A percentile compares a stretch with the other conserved stretches of the same genome.
Conservation (phyloP, 179 eudicot species). For the Actinidia polygama region DNA sequence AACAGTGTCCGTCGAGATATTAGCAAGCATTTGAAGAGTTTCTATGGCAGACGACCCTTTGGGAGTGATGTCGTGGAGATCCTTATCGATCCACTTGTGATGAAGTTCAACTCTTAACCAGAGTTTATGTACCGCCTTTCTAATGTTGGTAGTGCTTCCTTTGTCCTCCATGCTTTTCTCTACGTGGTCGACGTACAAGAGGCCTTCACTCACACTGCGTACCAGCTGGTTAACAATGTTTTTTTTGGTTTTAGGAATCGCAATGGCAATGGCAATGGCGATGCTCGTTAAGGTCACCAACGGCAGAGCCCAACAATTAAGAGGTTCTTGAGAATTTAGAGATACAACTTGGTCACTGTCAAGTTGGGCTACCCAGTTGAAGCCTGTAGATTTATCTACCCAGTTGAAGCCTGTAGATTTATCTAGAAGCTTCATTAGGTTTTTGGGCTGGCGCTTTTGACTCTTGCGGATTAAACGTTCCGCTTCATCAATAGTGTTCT, state of each 20-base stretch:
- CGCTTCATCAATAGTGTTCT: background rate
- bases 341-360: constrained; percentile 20
- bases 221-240: constrained; percentile 9
- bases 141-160: background rate
- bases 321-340: constrained; percentile 11
- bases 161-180: constrained; percentile 1
- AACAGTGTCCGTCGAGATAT: background rate
- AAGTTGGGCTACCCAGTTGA: constrained; percentile 27
- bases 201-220: constrained; percentile 22
- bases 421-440: constrained; percentile 22
- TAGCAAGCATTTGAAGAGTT: background rate
- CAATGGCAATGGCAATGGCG: constrained; percentile 35
- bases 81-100: constrained; percentile 11
- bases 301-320: constrained; percentile 18
- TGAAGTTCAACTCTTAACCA: constrained; percentile 18
- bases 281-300: constrained; percentile 43
- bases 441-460: constrained; percentile 18
- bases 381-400: constrained; percentile 15
- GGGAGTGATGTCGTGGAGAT: background rate
- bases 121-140: background rate
- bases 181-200: background rate
- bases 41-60: background rate
- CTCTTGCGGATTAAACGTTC: constrained; percentile 24
- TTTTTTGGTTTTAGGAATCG: constrained; percentile 21
- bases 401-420: constrained; percentile 23